Evolutionary conservation across 306 rosid genomes (phyloP).

Genomic region (Benincasa hispida): DNA sequence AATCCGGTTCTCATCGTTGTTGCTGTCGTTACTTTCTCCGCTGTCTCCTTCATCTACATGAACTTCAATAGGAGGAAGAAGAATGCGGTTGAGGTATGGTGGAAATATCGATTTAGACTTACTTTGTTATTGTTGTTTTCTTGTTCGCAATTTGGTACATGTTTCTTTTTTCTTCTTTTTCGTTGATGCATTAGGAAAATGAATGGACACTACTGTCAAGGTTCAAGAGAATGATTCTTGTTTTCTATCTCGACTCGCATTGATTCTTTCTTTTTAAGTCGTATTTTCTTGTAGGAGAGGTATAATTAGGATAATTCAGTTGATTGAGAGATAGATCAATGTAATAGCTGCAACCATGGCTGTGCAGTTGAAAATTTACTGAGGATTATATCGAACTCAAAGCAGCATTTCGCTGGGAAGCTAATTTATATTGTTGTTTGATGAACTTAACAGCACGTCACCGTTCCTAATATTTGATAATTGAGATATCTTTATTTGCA

Average conservation of each 20-base stretch:
- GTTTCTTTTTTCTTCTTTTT: not conserved
- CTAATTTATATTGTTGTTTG: not conserved
- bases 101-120: not conserved
- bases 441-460: not conserved
- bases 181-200: not conserved
- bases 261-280: not conserved
- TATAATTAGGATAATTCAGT: not conserved
- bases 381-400: not conserved
- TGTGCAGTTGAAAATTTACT: not conserved
- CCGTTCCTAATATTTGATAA: not conserved
- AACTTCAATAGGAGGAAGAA: conserved; percentile 31
- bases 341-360: not conserved
- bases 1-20: conserved; percentile 34
- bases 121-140: not conserved
- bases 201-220: not conserved
- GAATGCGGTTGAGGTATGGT: conserved; percentile 32
- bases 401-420: not conserved
- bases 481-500: not conserved
- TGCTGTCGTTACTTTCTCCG: conserved; percentile 55
- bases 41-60: conserved; percentile 43
- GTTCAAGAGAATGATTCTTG: not conserved
- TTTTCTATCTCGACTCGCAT: not conserved
- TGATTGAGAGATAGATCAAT: not conserved
- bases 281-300: not conserved
- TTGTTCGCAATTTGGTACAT: not conserved